Conservation (phyloP, 805 yeast species). For the Metschnikowia matae region DNA sequence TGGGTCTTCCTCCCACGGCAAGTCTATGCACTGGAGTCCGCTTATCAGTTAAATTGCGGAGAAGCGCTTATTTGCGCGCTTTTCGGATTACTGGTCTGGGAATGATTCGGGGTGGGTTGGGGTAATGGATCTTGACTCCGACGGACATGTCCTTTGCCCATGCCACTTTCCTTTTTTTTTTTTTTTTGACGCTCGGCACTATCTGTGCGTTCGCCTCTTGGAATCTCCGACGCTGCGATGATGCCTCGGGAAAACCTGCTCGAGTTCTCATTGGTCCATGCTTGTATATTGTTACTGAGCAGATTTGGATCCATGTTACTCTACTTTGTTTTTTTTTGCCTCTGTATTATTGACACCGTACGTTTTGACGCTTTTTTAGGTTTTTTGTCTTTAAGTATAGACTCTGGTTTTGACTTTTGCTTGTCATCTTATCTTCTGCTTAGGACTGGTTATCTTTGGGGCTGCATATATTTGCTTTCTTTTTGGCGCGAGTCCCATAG, state of each 20-base stretch:
- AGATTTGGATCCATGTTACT: not conserved
- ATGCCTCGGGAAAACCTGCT: not conserved
- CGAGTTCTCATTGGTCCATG: not conserved
- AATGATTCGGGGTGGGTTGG: no score
- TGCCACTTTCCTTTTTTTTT: not conserved
- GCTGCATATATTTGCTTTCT: no score
- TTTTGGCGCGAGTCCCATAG: no score
- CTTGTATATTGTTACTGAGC: not conserved
- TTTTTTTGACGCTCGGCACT: not conserved
- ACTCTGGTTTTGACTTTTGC: no score
- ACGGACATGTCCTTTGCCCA: no score
- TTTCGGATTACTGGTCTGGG: not conserved
- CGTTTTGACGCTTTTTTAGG: no score
- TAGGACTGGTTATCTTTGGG: no score
- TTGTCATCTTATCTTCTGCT: no score
- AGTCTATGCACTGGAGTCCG: not conserved
- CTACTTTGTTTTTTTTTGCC: not conserved
- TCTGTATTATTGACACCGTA: no score
- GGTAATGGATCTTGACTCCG: no score
- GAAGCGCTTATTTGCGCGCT: not conserved
- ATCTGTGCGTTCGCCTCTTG: conserved; percentile 2
- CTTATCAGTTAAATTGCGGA: conserved; percentile 1
- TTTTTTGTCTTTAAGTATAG: no score
- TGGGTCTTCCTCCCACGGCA: not conserved
- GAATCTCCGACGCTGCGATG: not conserved